Evolutionary conservation across 192 early-diverging fungal species (phyloP), one percentile per base, ranked within the genome.

Genomic region (Backusella tuberculispora): DNA sequence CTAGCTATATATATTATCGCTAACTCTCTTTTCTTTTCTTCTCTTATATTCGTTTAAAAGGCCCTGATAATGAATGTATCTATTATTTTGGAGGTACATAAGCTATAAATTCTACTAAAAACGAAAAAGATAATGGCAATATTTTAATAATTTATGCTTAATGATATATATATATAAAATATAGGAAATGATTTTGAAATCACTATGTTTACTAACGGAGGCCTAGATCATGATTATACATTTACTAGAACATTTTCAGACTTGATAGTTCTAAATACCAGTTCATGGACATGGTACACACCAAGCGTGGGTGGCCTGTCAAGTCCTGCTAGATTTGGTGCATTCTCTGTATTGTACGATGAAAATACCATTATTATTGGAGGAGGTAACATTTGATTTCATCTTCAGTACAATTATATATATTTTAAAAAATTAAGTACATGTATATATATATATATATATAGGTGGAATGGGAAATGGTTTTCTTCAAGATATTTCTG

Each of bases 11-110:
- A 60, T 12, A 3, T 24, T 12, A 60, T 12, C 9, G 3, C 21
- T 60, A 60, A 60, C 9, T n/a, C 24, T 26, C 4, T n/a, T 10
- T 43, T 48, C 47, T 48, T 19, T 56, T 21, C 24, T 10, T 24
- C 2, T 34, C 29, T 34, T 34, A 7, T 53, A 21, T 15, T 19
- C 17, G 13, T 17, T 10, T 66, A 67, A 5, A 42, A 47, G 68
- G 68, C 34, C 68, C 68, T 2, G 68, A 69, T 47, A 34, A 47
- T 15, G 26, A n/a, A 4, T 45, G 42, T 6, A 69, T 69, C 14
- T 69, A 47, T 34, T 69, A 69, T 17, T 69, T 69, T 69, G 68
- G 68, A 17, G 68, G 68, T 69, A 47, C 24, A 44, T n/a, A 15
- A 17, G n/a, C 17, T 50, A 7, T 56, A 56, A 2, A 12, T 50